Base-by-base conservation (phyloP, 768 basidiomycete species). In the Termitomyces sp. region DNA sequence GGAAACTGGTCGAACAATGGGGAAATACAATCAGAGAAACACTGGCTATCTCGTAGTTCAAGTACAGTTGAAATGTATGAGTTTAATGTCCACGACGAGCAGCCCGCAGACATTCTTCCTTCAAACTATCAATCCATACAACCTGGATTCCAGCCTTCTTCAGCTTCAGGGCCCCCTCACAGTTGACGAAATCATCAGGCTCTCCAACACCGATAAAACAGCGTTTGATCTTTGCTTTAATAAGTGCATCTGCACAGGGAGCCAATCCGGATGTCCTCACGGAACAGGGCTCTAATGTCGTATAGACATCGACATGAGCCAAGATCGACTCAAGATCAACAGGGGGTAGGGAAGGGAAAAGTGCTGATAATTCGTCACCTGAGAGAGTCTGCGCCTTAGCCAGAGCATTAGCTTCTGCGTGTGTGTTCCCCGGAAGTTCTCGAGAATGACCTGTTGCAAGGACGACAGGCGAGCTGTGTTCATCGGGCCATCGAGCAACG, bases 231-330 rank as follows among this genome's bases (percentile, higher is more conserved):
- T 76, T 75, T 4, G 89, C 86, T 16, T 77, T 76, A 36, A 97
- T 83, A 53, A 98, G 81, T 3, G 90, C 89, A 61, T 94, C 84
- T 11, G 92, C 87, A 69, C 97, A 98, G 1, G 95, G 87, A 0
- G 86, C 72, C 46, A 95, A 79, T 3, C 96, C 95, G 0, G 92
- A 95, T 9, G 92, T 89, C 59, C 97, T 79, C 36, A 91, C 72
- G 5, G 94, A 96, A 69, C 97, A 99, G 11, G 96, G 97, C 68
- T 99, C 97, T 78, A 99, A 83, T 0, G 97, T 98, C 0, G 95
- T 96, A 68, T 97, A 98, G 45, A 91, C 87, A 69, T 93, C 90
- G 24, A 86, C 78, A 24, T 78, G 78, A 20, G 73, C 60, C 44
- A 90, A 72, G 30, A 95, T 67, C 15, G 84, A 75, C 55, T 81